Evolutionary conservation across 345 rosid species (phyloP), one percentile per base, ranked within the genome.

Genomic region (Gossypium turneri): DNA sequence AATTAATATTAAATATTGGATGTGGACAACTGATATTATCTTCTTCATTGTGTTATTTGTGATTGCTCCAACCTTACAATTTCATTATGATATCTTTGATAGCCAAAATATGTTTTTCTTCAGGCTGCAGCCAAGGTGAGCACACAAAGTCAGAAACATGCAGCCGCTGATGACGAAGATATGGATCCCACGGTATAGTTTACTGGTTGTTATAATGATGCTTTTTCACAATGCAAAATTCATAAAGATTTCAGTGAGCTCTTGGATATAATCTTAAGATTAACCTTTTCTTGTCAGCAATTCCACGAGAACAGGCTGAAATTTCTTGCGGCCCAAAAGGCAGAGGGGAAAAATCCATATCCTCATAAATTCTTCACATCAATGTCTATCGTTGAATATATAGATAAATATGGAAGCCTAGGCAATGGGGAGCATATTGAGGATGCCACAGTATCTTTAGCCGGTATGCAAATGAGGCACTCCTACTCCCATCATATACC

Each of bases 121-220:
- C 77, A 92, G 90, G 87, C 88, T 45, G 72, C 75, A 24, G 73
- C 73, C 51, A 85, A 77, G 78, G 79, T 81, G 3, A 84, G 75
- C 64, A 73, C 81, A 13, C 86, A 79, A 64, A 77, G 55, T 76
- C 81, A 78, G 82, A 88, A 83, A 80, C 64, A 78, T 55, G 82
- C 56, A 20, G 88, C 86, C 58, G 95, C 84, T 69, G 98, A 95
- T 80, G 98, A 95, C 66, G 99, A 96, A 9, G 97, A 96, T 59
- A 93, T 93, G 97, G 99, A 96, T 78, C 94, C 99, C 7, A 93
- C 97, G 65, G 99, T 96, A 85, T 41, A 1, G 27, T 48, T 59
- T 3, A 27, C 11, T 60, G 24, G 2, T 73, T 45, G n/a, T 20
- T 52, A n/a, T 22, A 48, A 16, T 76, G 12, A 45, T 12, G 15